Percentiles rank a stretch among this genome's conserved stretches.
These are phyloP conservation scores for Candida albicans DNA, from an alignment of 1,139 yeast species.

Conservation along the genomic window DNA sequence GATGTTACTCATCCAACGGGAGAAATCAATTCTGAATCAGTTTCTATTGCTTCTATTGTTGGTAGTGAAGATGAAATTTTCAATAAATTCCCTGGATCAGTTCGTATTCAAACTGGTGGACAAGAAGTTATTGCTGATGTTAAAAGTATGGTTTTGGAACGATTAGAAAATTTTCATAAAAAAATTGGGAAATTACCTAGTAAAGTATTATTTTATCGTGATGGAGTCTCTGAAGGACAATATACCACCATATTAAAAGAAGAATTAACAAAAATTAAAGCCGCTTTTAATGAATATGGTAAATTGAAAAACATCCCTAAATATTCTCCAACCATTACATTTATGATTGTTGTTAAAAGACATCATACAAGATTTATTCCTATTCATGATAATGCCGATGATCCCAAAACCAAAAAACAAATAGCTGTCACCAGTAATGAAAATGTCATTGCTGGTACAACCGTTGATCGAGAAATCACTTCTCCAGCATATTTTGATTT, in stretches of 20 bases:
- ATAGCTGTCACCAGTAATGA: conserved; percentile 15
- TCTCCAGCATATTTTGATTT: conserved; percentile 15
- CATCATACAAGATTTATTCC: conserved; percentile 17
- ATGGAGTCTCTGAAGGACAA: conserved; percentile 17
- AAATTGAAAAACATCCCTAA: conserved; percentile 8
- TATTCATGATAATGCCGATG: conserved; percentile 11
- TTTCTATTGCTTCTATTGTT: conserved; percentile 16
- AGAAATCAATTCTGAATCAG: conserved; percentile 9
- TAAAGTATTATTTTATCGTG: conserved; percentile 15
- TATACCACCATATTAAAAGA: conserved; percentile 14
- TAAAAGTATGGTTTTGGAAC: conserved; percentile 13
- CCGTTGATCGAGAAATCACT: conserved; percentile 13
- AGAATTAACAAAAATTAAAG: conserved; percentile 13
- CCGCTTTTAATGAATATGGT: conserved; percentile 14
- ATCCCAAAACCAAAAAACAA: conserved; percentile 8
- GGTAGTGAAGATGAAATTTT: conserved; percentile 16
- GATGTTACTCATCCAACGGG: conserved; percentile 17
- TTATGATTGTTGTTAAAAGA: conserved; percentile 16
- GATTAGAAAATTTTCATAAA: conserved; percentile 13
- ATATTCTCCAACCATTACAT: conserved; percentile 13
- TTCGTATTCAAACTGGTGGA: conserved; percentile 15
- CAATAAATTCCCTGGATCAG: conserved; percentile 16
- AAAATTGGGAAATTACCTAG: conserved; percentile 13
- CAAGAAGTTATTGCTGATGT: conserved; percentile 14
- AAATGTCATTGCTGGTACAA: conserved; percentile 16